These are phyloP conservation scores for Martiniozyma abietophila DNA, from an alignment of 805 yeast genomes.

Conservation along the genomic window DNA sequence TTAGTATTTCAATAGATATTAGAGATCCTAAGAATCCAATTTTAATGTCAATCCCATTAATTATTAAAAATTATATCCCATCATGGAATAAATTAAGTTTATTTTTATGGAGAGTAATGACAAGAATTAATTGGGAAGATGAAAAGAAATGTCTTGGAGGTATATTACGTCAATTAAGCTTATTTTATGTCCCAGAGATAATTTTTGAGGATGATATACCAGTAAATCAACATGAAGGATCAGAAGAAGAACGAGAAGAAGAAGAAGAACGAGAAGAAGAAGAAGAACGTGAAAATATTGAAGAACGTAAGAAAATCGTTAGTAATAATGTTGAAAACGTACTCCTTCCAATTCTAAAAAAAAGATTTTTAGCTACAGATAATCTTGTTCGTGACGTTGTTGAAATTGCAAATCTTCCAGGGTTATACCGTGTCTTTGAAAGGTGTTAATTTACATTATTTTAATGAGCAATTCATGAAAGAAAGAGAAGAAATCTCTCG, in stretches of 20 bases:
- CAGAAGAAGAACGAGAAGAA: no score
- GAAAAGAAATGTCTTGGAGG: constrained; percentile 65
- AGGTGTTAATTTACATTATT: constrained; percentile 45
- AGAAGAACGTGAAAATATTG: constrained; percentile 20
- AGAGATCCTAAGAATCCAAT: constrained; percentile 27
- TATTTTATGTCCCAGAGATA: constrained; percentile 41
- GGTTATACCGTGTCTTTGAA: constrained; percentile 85
- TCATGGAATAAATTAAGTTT: constrained; percentile 52
- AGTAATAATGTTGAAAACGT: constrained; percentile 35
- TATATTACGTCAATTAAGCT: constrained; percentile 57
- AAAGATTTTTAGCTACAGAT: constrained; percentile 55
- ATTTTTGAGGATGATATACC: constrained; percentile 4
- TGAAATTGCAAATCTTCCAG: constrained; percentile 88
- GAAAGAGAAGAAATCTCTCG: constrained; percentile 1
- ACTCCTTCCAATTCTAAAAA: constrained; percentile 58
- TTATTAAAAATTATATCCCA: constrained; percentile 58
- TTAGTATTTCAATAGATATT: constrained; percentile 38
- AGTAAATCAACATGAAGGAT: no score
- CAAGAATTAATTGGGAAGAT: constrained; percentile 50
- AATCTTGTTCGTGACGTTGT: constrained; percentile 45
- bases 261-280: no score
- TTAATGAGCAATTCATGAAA: constrained; percentile 2
- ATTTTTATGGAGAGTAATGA: constrained; percentile 55
- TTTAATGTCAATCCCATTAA: constrained; percentile 54
- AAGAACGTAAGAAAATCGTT: constrained; percentile 23